Evolutionary conservation across 805 yeast species (phyloP).

Genomic region (Ogataea corticis): DNA sequence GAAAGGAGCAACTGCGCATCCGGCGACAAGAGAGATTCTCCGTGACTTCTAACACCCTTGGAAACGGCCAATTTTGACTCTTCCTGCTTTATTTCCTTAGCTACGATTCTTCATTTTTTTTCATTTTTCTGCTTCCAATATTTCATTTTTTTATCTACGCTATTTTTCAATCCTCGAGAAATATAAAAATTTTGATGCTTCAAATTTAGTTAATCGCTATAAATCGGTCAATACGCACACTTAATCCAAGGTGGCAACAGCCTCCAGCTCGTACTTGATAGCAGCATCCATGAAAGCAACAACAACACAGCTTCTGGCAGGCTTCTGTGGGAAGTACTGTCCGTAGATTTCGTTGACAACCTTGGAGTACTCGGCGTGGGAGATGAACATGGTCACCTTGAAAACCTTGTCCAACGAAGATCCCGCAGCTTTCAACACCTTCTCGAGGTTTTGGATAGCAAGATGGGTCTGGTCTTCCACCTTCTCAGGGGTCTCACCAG

Average conservation of each 20-base stretch:
- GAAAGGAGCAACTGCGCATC: too few relatives aligned
- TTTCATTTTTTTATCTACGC: too few relatives aligned
- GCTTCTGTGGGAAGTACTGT: conserved; percentile 47
- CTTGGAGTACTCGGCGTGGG: conserved; percentile 44
- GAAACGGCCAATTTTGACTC: too few relatives aligned
- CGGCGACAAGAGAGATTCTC: too few relatives aligned
- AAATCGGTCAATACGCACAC: too few relatives aligned
- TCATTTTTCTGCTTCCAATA: too few relatives aligned
- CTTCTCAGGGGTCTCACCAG: conserved; percentile 43
- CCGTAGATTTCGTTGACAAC: conserved; percentile 48
- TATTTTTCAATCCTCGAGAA: too few relatives aligned
- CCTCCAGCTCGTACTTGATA: conserved; percentile 51
- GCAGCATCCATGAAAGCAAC: conserved; percentile 51
- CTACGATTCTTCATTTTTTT: too few relatives aligned
- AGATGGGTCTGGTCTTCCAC: conserved; percentile 46
- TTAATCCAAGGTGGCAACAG: conserved; percentile 27
- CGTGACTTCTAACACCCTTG: too few relatives aligned
- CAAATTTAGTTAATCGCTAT: too few relatives aligned
- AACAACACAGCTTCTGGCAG: conserved; percentile 55
- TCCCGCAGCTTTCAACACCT: conserved; percentile 44
- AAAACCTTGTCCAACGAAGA: conserved; percentile 46
- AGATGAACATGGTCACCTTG: conserved; percentile 51
- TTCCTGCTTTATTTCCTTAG: too few relatives aligned
- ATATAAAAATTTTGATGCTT: too few relatives aligned
- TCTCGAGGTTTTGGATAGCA: conserved; percentile 46